Conservation (phyloP, 1,139 yeast genomes). For the Taphrina pruni region DNA sequence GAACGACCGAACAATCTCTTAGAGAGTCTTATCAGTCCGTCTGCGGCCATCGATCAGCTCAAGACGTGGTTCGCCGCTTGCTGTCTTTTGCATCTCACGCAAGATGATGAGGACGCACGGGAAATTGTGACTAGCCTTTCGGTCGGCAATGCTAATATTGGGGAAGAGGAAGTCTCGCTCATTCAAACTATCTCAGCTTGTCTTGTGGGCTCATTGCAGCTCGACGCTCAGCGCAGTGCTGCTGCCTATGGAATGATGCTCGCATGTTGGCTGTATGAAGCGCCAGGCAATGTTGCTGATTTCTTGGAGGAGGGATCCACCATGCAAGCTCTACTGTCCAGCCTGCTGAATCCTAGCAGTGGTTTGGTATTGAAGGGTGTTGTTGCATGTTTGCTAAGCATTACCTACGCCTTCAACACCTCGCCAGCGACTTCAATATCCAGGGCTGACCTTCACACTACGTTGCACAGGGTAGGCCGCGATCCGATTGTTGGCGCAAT, state of each 20-base stretch:
- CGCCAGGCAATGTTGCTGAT: slow-evolving; percentile 73
- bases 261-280: slow-evolving; percentile 79
- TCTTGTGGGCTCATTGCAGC: slow-evolving; percentile 63
- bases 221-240: slow-evolving; percentile 9
- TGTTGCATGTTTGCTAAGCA: slow-evolving; percentile 73
- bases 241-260: slow-evolving; percentile 75
- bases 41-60: slow-evolving; percentile 77
- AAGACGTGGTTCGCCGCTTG: slow-evolving; percentile 83
- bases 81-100: slow-evolving; percentile 67
- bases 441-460: slow-evolving; percentile 54
- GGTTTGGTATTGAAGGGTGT: slow-evolving; percentile 74
- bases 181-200: slow-evolving; percentile 83
- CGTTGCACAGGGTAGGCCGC: slow-evolving; percentile 73
- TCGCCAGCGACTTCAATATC: slow-evolving; percentile 68
- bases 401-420: slow-evolving; percentile 80
- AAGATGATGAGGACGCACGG: slow-evolving; percentile 60
- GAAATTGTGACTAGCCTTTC: slow-evolving; percentile 61
- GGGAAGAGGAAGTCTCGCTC: slow-evolving; percentile 76
- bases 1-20: slow-evolving; percentile 41
- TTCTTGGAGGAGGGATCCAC: slow-evolving; percentile 72
- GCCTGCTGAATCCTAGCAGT: slow-evolving; percentile 60
- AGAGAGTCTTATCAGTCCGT: slow-evolving; percentile 53
- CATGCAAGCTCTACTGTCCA: slow-evolving; percentile 67
- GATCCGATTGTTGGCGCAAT: slow-evolving; percentile 79
- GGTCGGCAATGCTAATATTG: slow-evolving; percentile 67